These are phyloP conservation scores for Suhomyces ambrosiae DNA, from an alignment of 1,139 yeast species.

Conservation along the genomic window DNA sequence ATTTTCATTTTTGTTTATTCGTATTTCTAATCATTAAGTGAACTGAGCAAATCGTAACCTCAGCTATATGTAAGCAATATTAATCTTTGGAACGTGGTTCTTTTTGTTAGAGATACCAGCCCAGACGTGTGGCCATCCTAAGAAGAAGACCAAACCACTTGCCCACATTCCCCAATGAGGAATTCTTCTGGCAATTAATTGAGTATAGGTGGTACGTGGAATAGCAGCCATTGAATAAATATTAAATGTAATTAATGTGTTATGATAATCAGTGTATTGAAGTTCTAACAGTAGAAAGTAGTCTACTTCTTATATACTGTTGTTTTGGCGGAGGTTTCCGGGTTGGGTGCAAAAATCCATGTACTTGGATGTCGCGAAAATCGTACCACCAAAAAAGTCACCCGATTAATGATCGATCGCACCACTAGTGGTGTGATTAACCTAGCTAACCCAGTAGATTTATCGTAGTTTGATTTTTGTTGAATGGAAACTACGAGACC, in stretches of 20 bases:
- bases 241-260: not conserved
- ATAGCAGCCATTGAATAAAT: conserved; percentile 7
- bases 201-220: conserved; percentile 8
- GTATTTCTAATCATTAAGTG: too few species aligned
- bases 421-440: conserved; percentile 5
- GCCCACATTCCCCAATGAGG: conserved; percentile 40
- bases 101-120: conserved; percentile 27
- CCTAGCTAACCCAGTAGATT: not conserved
- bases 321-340: not conserved
- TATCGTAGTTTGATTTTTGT: conserved; percentile 1
- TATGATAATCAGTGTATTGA: not conserved
- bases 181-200: conserved; percentile 28
- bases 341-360: conserved; percentile 11
- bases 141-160: conserved; percentile 31
- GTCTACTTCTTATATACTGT: conserved; percentile 1
- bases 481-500: too few species aligned
- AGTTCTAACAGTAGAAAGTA: too few species aligned
- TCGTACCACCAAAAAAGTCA: conserved; percentile 11
- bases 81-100: conserved; percentile 32
- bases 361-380: conserved; percentile 2
- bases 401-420: conserved; percentile 8
- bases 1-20: conserved; percentile 1
- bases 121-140: conserved; percentile 43
- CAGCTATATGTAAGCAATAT: conserved; percentile 14
- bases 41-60: too few species aligned